phyloP scores from a whole-genome alignment of 495 filamentous ascomycete species.

The Talaromyces trachyspermus region DNA sequence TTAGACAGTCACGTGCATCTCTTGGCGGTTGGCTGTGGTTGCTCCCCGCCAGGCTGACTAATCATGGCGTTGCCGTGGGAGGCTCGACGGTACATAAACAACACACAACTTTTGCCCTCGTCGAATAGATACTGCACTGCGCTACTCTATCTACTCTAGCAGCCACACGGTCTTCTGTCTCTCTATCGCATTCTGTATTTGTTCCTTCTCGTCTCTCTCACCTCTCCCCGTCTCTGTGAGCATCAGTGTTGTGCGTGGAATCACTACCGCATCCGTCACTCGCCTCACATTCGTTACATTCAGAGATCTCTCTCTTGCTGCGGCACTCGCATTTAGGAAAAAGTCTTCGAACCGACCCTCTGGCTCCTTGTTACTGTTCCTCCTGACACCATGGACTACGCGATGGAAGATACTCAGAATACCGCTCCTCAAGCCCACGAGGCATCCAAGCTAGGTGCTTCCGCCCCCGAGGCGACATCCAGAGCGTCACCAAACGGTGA shows the following conservation, averaged over 20 bases:
- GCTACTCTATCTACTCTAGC: no score
- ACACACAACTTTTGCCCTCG: no score
- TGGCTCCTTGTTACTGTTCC: no score
- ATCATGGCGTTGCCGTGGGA: no score
- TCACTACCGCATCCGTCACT: conserved; percentile 5
- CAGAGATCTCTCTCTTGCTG: no score
- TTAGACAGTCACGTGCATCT: no score
- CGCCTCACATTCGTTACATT: not conserved
- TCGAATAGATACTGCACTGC: no score
- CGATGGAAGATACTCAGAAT: conserved; percentile 67
- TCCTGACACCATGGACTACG: conserved; percentile 48
- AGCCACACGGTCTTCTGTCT: conserved; percentile 6
- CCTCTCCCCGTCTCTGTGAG: no score
- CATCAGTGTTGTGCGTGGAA: not conserved
- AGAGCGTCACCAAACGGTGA: conserved; percentile 76
- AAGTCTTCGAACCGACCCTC: no score
- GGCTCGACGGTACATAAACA: no score
- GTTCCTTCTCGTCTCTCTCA: not conserved
- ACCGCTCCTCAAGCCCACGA: conserved; percentile 54
- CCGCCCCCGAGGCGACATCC: conserved; percentile 50
- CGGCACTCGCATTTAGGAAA: not conserved
- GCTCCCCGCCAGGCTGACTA: no score
- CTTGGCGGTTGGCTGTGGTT: no score
- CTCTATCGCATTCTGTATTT: not conserved
- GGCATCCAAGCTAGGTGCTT: conserved; percentile 50